A percentile compares a stretch with the other conserved stretches of the same genome.
Evolutionary conservation across 2,329 filamentous ascomycete genomes (phyloP).

Genomic region (Shiraia sp.): DNA sequence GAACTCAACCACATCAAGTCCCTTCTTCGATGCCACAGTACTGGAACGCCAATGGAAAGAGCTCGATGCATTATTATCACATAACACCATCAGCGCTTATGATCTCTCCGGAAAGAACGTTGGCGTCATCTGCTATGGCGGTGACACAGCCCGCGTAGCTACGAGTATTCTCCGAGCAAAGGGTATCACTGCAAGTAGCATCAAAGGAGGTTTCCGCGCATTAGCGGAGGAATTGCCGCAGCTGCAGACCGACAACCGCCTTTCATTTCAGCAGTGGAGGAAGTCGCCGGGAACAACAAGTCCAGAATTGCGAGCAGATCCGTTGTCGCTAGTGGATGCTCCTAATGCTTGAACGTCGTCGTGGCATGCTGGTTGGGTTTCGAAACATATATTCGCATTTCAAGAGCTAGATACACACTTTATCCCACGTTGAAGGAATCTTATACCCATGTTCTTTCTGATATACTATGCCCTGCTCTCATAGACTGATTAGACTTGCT

Average conservation of each 20-base stretch:
- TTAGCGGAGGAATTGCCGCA: constrained; percentile 13
- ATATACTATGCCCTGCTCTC: too few relatives aligned
- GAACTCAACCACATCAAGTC: constrained; percentile 11
- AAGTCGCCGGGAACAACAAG: constrained; percentile 1
- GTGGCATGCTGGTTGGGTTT: not conserved
- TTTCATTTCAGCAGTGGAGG: constrained; percentile 6
- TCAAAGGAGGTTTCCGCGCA: constrained; percentile 19
- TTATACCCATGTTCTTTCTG: too few relatives aligned
- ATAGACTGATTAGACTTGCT: too few relatives aligned
- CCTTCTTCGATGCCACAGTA: constrained; percentile 17
- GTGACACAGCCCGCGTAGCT: constrained; percentile 22
- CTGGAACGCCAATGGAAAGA: constrained; percentile 25
- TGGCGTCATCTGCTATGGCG: constrained; percentile 20
- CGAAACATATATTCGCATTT: too few relatives aligned
- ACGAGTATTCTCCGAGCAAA: constrained; percentile 23
- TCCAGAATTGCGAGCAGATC: constrained; percentile 5
- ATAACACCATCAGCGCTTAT: constrained; percentile 19
- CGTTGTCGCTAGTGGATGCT: constrained; percentile 6
- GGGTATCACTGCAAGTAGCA: constrained; percentile 18
- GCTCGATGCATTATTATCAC: constrained; percentile 18
- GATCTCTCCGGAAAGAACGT: constrained; percentile 22
- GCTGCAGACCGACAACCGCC: constrained; percentile 10
- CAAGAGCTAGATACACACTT: too few relatives aligned
- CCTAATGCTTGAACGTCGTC: not conserved
- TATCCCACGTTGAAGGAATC: too few relatives aligned